Percentiles rank a stretch among this genome's conserved stretches.
phyloP scores from a whole-genome alignment of 2,329 filamentous ascomycete species.

The Geoglossum cookeanum region DNA sequence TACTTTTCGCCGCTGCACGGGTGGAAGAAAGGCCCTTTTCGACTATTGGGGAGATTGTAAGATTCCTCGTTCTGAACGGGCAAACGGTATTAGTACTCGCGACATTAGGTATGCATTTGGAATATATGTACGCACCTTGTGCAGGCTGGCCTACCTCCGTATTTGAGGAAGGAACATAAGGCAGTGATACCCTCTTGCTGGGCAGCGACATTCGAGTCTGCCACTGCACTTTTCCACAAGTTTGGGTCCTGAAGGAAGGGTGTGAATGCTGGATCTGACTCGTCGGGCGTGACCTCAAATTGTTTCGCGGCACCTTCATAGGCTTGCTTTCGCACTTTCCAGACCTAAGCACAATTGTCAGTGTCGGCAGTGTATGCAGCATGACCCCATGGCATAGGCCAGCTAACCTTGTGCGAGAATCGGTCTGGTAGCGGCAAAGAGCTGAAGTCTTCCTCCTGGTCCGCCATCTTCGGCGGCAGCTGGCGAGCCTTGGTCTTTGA shows the following conservation, averaged over 20 bases:
- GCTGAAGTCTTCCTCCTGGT: conserved; percentile 67
- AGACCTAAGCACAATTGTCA: conserved; percentile 36
- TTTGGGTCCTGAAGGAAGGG: conserved; percentile 72
- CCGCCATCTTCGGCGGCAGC: conserved; percentile 40
- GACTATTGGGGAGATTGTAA: conserved; percentile 59
- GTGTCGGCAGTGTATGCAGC: background rate
- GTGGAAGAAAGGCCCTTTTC: conserved; percentile 86
- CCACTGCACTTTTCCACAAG: conserved; percentile 81
- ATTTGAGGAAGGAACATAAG: conserved; percentile 83
- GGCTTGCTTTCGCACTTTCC: conserved; percentile 90
- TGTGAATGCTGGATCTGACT: conserved; percentile 66
- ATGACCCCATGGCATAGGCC: background rate
- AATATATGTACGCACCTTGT: conserved; percentile 32
- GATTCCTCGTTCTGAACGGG: conserved; percentile 42
- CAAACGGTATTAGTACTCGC: background rate
- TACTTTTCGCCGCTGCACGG: conserved; percentile 72
- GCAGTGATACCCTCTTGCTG: conserved; percentile 83
- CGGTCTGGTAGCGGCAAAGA: conserved; percentile 60
- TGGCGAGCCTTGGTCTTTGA: background rate
- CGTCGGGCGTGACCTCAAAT: conserved; percentile 69
- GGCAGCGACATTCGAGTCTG: conserved; percentile 90
- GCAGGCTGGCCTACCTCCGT: conserved; percentile 62
- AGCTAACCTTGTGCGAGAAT: conserved; percentile 58
- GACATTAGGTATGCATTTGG: no score
- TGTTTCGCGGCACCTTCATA: conserved; percentile 85